Evolutionary conservation across 2,329 filamentous ascomycete species (phyloP), one percentile per base, ranked within the genome.

Genomic region (Chaetomiaceae sp.): DNA sequence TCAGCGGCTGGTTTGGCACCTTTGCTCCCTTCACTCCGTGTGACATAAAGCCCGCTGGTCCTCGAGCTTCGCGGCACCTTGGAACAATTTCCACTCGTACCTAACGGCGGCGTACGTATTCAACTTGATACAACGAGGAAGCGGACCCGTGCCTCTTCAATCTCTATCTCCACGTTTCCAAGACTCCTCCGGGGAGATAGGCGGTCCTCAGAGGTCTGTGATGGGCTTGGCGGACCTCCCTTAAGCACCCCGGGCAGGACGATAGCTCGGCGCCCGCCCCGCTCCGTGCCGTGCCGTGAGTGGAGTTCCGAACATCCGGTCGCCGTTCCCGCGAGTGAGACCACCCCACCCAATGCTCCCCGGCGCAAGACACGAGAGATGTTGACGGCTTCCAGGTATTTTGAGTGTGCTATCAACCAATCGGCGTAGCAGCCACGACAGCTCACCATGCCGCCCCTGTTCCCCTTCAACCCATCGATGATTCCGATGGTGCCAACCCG

Each of bases 401-500:
- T 20, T 11, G 12, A 27, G 5, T 6, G 5, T 6, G 25, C 5
- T 27, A 9, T 27, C 25, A 27, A 6, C 25, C 5, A 27, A 9
- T 6, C 25, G 25, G 5, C 25, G 5, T 9, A 27, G 25, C 25
- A 27, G n/a, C 27, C 9, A 15, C 9, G 31, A 33, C 34, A 14
- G 25, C 25, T 25, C 43, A 47, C 33, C 45, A 60, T 60, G 59
- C 43, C 55, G 38, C 51, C 51, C 56, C 81, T 82, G 72, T 81
- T 85, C 64, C 67, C 78, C 57, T 82, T 85, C 66, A 78, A 83
- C 61, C 70, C 75, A 36, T 68, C 77, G 42, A 72, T 75, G 33
- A 72, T 85, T 19, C 83, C 83, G 11, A 71, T 78, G 45, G 69
- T 86, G 48, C 73, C 71, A 27, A 82, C 82, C 8, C 77, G 83